Base-by-base conservation (phyloP, 371 early-diverging fungal genomes). In the Mortierella sp. region DNA sequence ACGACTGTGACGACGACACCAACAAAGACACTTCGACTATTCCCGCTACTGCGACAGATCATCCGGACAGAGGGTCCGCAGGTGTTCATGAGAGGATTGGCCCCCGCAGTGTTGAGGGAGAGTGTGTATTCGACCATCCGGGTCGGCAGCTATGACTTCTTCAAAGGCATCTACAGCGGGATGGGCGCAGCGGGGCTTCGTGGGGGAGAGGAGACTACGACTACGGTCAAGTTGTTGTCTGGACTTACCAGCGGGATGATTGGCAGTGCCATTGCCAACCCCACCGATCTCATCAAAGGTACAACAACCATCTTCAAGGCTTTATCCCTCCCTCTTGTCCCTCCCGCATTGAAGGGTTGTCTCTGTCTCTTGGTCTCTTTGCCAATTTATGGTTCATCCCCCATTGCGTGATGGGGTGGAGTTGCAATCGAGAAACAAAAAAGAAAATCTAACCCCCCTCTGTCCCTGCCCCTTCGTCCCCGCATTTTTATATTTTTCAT, bases 81-180 rank as follows among this genome's bases (percentile, higher is more conserved):
- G 58, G 77, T 69, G 37, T 68, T 88, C 66, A 24, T 80, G 85
- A 55, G 90, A 82, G 92, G 92, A 29, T 68, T 92, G 14, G 79
- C 86, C 7, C 87, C 92, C 1, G 80, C 87, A 14, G 77, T 92
- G 24, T 76, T 91, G 58, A 67, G 92, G 22, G 90, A 92, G 66
- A 86, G 83, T 39, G 84, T 87, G 11, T 90, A 90, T 79, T 88
- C 89, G 7, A 87, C 87, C 1, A 85, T 90, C n/a, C 85, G 91
- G 22, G 74, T 92, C 50, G 92, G 91, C 6, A 84, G 88, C 37
- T 92, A 91, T 71, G 90, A 90, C 31, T 68, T 83, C 8, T 86
- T 89, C 77, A 89, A 87, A 63, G 74, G 79, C 5, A 24, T 75
- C 16, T 77, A 86, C n/a, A 75, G 74, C n/a, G 75, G 79, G n/a